A percentile compares a stretch with the other conserved stretches of the same genome.
Conservation (phyloP, 495 filamentous ascomycete species). For the Podospora anserina region DNA sequence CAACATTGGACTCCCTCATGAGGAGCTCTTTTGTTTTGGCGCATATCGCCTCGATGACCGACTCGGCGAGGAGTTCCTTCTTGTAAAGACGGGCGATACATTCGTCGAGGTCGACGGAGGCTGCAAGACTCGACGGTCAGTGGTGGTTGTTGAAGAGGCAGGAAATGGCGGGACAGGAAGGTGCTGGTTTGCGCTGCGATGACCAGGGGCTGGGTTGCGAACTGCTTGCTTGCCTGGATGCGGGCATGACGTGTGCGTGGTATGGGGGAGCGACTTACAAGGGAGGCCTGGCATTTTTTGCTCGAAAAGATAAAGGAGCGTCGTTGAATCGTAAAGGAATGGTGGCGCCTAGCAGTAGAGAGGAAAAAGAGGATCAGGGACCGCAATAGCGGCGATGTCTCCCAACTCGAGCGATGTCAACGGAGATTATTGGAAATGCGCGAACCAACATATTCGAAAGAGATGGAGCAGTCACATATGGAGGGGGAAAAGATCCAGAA, state of each 20-base stretch:
- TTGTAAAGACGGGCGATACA: slow-evolving; percentile 94
- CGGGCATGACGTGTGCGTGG: neutral
- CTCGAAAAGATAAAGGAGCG: slow-evolving; percentile 14
- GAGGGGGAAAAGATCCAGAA: slow-evolving; percentile 9
- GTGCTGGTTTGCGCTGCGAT: slow-evolving; percentile 2
- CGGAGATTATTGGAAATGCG: slow-evolving; percentile 24
- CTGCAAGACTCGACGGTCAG: slow-evolving; percentile 44
- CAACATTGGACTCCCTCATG: slow-evolving; percentile 99
- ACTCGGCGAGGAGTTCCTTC: slow-evolving; percentile 94
- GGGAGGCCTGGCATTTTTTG: slow-evolving; percentile 82
- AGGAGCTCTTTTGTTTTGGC: slow-evolving; percentile 97
- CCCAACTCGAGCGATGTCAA: slow-evolving; percentile 35
- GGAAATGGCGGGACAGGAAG: slow-evolving; percentile 1
- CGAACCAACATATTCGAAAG: slow-evolving; percentile 37
- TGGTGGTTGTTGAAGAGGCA: neutral
- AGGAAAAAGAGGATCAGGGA: slow-evolving; percentile 21
- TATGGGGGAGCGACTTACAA: slow-evolving; percentile 50
- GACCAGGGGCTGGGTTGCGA: neutral
- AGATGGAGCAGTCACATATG: slow-evolving; percentile 25
- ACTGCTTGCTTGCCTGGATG: neutral
- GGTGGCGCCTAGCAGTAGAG: neutral
- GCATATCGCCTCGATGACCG: slow-evolving; percentile 98
- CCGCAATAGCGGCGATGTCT: slow-evolving; percentile 25
- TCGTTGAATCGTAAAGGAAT: slow-evolving; percentile 5
- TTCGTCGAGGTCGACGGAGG: slow-evolving; percentile 95